phyloP scores from a whole-genome alignment of 2,329 filamentous ascomycete species.

The Trichoderma endophyticum region DNA sequence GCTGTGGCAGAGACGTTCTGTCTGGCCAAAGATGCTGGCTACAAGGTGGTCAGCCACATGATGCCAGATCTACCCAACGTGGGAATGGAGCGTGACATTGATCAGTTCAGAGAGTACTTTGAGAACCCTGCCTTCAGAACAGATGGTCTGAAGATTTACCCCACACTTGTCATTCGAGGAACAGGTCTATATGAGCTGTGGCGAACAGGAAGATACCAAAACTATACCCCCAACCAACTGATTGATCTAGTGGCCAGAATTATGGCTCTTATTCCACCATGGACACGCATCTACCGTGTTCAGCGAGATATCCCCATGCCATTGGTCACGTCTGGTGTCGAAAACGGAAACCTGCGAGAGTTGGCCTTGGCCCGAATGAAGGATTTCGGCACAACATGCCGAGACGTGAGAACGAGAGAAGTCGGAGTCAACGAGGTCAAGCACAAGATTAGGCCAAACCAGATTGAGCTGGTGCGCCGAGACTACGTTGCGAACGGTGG shows the following conservation, averaged over 20 bases:
- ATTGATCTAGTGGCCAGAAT: constrained; percentile 97
- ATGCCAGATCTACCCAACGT: constrained; percentile 99
- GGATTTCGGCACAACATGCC: constrained; percentile 95
- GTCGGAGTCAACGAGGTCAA: constrained; percentile 99
- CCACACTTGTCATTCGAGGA: constrained; percentile 92
- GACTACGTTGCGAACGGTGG: constrained; percentile 95
- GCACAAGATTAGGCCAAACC: constrained; percentile 94
- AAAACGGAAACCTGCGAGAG: constrained; percentile 95
- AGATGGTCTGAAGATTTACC: constrained; percentile 96
- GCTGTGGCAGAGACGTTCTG: constrained; percentile 96
- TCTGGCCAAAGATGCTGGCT: constrained; percentile 94
- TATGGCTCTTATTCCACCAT: constrained; percentile 87
- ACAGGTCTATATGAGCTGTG: constrained; percentile 96
- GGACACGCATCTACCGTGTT: constrained; percentile 97
- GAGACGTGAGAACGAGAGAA: constrained; percentile 92
- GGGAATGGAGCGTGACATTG: constrained; percentile 94
- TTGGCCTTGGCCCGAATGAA: constrained; percentile 96
- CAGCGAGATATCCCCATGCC: constrained; percentile 99
- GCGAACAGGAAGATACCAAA: constrained; percentile 95
- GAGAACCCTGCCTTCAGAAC: constrained; percentile 95
- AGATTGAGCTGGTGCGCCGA: constrained; percentile 89
- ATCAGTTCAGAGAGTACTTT: constrained; percentile 97
- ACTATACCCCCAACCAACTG: constrained; percentile 95
- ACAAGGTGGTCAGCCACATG: constrained; percentile 99
- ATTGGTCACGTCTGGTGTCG: constrained; percentile 94